A percentile compares a stretch with the other conserved stretches of the same genome.
Conservation (phyloP, 345 rosid genomes). For the Populus nigra region DNA sequence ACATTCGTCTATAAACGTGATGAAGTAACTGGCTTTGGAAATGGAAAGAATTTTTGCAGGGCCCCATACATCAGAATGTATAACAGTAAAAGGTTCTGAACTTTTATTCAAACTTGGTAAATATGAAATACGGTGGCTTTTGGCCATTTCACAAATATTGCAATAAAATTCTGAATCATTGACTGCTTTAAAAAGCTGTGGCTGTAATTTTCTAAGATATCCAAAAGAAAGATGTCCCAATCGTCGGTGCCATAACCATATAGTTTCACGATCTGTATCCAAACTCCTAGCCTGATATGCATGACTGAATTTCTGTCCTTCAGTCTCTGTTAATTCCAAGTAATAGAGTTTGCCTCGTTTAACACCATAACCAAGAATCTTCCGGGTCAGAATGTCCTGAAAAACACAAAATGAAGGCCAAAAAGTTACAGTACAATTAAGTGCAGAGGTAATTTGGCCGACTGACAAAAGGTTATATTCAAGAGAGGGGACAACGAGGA, state of each 20-base stretch:
- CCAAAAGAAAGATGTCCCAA: background rate
- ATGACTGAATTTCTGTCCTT: no score
- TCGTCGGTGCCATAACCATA: background rate
- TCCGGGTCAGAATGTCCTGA: no score
- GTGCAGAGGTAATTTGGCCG: background rate
- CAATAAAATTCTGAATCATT: background rate
- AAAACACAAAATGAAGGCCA: no score
- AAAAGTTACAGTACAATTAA: no score
- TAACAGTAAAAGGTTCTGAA: no score
- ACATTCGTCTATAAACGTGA: background rate
- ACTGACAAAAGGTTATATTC: background rate
- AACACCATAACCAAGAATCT: no score
- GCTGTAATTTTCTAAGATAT: background rate
- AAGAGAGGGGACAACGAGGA: background rate
- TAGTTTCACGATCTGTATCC: no score
- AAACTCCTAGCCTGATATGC: no score
- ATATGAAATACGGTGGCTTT: background rate
- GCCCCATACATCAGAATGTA: background rate
- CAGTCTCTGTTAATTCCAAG: no score
- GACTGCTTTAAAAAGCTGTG: background rate
- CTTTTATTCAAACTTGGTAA: background rate
- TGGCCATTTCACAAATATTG: background rate
- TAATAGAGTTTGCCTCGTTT: no score
- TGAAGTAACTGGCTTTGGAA: background rate
- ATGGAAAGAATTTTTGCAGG: background rate